Evolutionary conservation across 2,329 filamentous ascomycete genomes (phyloP).

Genomic region (Ophiostoma sp.): DNA sequence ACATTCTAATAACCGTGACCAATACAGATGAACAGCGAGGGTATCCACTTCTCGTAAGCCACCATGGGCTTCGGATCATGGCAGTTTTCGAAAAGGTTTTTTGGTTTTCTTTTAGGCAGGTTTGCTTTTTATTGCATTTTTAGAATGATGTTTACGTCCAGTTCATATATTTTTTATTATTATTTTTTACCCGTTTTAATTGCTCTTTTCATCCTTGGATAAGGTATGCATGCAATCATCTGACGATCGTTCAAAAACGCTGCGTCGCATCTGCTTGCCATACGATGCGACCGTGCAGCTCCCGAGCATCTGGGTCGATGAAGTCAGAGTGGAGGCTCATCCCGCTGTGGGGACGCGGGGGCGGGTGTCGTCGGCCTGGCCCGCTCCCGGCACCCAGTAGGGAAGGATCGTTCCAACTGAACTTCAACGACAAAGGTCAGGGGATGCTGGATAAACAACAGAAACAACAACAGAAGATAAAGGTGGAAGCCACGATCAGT

Average conservation of each 20-base stretch:
- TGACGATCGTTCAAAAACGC: neutral
- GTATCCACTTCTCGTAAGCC: constrained; percentile 20
- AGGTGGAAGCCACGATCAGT: too few species aligned
- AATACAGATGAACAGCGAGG: constrained; percentile 25
- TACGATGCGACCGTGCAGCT: neutral
- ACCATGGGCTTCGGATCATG: neutral
- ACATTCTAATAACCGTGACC: neutral
- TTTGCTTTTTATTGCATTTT: neutral
- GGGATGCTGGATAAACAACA: neutral
- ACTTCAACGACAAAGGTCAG: neutral
- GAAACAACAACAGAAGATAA: neutral
- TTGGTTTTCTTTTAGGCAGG: neutral
- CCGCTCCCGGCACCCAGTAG: neutral
- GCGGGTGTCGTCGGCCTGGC: constrained; percentile 1
- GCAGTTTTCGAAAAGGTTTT: neutral
- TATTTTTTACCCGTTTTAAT: neutral
- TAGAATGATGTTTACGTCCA: constrained; percentile 9
- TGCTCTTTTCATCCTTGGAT: neutral
- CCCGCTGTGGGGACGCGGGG: neutral
- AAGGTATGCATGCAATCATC: neutral
- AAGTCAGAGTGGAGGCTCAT: neutral
- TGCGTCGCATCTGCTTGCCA: neutral
- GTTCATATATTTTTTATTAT: neutral
- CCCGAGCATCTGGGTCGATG: constrained; percentile 5
- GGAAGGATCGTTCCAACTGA: neutral